Conservation (phyloP, 2,329 filamentous ascomycete genomes). For the Colletotrichum salicis region DNA sequence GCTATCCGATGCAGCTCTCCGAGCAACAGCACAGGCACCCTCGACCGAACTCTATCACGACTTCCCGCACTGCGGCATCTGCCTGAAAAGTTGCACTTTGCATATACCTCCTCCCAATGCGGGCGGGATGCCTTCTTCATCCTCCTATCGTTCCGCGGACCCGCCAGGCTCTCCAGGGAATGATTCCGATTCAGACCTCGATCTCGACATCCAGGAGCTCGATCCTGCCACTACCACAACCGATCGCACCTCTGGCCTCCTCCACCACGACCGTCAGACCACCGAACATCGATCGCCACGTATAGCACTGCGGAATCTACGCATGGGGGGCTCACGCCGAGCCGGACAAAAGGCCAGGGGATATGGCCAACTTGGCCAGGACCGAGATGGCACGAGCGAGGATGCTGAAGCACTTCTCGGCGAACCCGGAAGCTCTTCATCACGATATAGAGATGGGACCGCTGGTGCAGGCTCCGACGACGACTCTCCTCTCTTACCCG, state of each 20-base stretch:
- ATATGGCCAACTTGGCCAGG: constrained; percentile 70
- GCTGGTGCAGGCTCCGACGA: constrained; percentile 58
- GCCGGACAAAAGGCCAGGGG: constrained; percentile 63
- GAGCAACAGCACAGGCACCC: constrained; percentile 30
- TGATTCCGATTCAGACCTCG: constrained; percentile 82
- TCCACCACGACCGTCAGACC: constrained; percentile 62
- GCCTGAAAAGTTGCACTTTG: constrained; percentile 21
- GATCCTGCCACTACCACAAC: constrained; percentile 64
- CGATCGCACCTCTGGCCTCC: constrained; percentile 41
- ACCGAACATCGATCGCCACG: constrained; percentile 60
- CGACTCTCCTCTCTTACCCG: constrained; percentile 77
- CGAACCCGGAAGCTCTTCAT: constrained; percentile 65
- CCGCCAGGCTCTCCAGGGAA: constrained; percentile 72
- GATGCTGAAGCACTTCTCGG: constrained; percentile 76
- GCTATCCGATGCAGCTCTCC: constrained; percentile 33
- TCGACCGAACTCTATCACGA: constrained; percentile 32
- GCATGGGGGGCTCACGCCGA: constrained; percentile 72
- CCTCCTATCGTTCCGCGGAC: constrained; percentile 63
- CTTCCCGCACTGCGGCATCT: constrained; percentile 16
- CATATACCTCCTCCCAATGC: constrained; percentile 33
- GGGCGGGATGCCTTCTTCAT: constrained; percentile 67
- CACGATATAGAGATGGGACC: constrained; percentile 70
- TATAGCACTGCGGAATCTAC: constrained; percentile 78
- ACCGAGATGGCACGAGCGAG: constrained; percentile 68
- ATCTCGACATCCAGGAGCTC: constrained; percentile 82